phyloP scores from a whole-genome alignment of 2,329 filamentous ascomycete genomes.

The Canariomyces notabilis region DNA sequence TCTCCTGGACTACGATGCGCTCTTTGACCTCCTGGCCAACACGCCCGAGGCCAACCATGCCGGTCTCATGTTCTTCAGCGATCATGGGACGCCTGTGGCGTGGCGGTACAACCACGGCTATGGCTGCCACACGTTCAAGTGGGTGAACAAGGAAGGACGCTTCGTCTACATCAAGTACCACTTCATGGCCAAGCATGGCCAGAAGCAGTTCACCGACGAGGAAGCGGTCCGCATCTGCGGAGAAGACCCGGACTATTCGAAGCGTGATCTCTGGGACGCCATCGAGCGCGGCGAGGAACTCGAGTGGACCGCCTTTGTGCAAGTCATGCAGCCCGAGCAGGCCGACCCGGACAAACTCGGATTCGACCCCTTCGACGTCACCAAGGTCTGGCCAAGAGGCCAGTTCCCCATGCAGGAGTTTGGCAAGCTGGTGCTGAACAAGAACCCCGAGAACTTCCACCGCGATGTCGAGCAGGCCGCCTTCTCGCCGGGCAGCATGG shows the following conservation, averaged over 20 bases:
- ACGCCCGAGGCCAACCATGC: slow-evolving; percentile 68
- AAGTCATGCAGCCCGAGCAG: slow-evolving; percentile 51
- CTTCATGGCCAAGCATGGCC: slow-evolving; percentile 67
- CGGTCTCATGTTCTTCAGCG: slow-evolving; percentile 71
- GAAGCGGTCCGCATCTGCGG: slow-evolving; percentile 50
- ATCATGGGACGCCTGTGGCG: slow-evolving; percentile 64
- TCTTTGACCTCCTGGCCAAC: slow-evolving; percentile 30
- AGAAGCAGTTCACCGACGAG: slow-evolving; percentile 74
- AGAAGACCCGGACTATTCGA: slow-evolving; percentile 47
- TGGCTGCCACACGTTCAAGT: slow-evolving; percentile 71
- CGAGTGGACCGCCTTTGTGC: slow-evolving; percentile 51
- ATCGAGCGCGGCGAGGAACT: slow-evolving; percentile 49
- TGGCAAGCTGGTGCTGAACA: slow-evolving; percentile 46
- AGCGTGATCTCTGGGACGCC: slow-evolving; percentile 50
- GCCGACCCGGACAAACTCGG: slow-evolving; percentile 47
- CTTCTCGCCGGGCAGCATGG: slow-evolving; percentile 47
- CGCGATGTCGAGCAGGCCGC: slow-evolving; percentile 47
- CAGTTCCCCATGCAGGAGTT: slow-evolving; percentile 46
- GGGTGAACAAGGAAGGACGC: slow-evolving; percentile 62
- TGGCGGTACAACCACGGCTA: slow-evolving; percentile 84
- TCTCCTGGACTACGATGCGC: slow-evolving; percentile 38
- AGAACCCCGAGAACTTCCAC: slow-evolving; percentile 49
- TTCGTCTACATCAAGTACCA: slow-evolving; percentile 73
- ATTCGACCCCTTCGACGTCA: slow-evolving; percentile 50
- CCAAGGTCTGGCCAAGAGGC: slow-evolving; percentile 47